Conservation (phyloP, 306 rosid genomes). For the Lupinus albus region DNA sequence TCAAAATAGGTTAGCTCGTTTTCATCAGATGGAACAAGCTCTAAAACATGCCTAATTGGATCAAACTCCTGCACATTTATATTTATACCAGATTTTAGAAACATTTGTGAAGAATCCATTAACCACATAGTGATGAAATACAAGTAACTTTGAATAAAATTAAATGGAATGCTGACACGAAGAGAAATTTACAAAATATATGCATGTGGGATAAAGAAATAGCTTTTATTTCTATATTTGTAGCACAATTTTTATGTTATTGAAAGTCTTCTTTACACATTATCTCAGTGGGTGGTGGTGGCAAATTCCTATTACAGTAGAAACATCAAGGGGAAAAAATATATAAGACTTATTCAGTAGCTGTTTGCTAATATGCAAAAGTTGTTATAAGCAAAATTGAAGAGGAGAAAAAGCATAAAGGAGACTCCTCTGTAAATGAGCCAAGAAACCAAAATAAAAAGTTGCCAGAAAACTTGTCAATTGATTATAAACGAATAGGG, state of each 20-base stretch:
- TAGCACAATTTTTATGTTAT: slow-evolving; percentile 2
- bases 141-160: slow-evolving; percentile 3
- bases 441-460: not conserved
- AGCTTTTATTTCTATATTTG: slow-evolving; percentile 31
- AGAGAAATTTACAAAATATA: slow-evolving; percentile 25
- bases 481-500: not conserved
- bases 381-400: slow-evolving; percentile 30
- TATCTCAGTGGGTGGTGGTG: not conserved
- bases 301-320: slow-evolving; percentile 23
- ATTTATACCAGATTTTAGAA: slow-evolving; percentile 35
- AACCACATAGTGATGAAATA: slow-evolving; percentile 33
- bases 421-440: slow-evolving; percentile 7
- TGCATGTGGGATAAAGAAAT: not conserved
- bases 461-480: too few species aligned
- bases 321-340: slow-evolving; percentile 4
- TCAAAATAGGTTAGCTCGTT: slow-evolving; percentile 75
- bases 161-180: slow-evolving; percentile 27
- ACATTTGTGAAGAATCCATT: slow-evolving; percentile 29
- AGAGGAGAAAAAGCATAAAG: not conserved
- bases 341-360: slow-evolving; percentile 29
- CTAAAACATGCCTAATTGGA: slow-evolving; percentile 80
- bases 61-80: slow-evolving; percentile 75
- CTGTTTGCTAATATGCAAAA: slow-evolving; percentile 19
- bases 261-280: slow-evolving; percentile 10
- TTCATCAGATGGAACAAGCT: slow-evolving; percentile 74